A percentile compares a stretch with the other conserved stretches of the same genome.
Conservation (phyloP, 306 rosid species). For the Quercus wislizeni region DNA sequence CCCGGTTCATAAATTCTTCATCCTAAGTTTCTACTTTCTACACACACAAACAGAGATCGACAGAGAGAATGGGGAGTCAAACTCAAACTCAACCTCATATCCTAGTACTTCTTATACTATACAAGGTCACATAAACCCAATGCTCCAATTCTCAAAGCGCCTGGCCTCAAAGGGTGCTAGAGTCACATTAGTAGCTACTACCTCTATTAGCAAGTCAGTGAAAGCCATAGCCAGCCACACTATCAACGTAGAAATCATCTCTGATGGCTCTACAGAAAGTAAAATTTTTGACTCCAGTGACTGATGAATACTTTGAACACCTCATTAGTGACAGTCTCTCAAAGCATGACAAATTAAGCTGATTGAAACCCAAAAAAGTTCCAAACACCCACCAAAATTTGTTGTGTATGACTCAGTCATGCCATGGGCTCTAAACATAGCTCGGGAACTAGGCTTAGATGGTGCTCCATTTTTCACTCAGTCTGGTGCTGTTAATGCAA, state of each 20-base stretch:
- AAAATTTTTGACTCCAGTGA: neutral
- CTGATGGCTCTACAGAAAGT: conserved; percentile 22
- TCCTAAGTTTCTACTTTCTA: no score
- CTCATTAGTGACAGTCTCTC: neutral
- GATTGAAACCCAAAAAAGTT: neutral
- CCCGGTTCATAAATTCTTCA: no score
- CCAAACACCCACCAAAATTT: neutral
- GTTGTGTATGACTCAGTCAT: conserved; percentile 21
- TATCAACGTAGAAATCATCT: conserved; percentile 9
- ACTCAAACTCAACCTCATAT: neutral
- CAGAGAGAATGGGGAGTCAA: conserved; percentile 1
- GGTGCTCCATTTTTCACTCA: conserved; percentile 33
- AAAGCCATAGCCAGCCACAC: neutral
- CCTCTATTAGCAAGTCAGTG: neutral
- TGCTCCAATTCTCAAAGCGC: conserved; percentile 29
- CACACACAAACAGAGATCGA: no score
- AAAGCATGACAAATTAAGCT: neutral
- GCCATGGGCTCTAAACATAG: conserved; percentile 32
- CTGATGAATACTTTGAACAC: neutral
- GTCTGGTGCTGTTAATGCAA: conserved; percentile 7
- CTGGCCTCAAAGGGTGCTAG: conserved; percentile 17
- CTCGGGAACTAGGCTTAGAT: conserved; percentile 19
- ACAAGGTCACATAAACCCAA: conserved; percentile 35
- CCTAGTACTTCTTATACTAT: conserved; percentile 10
- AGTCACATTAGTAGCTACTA: conserved; percentile 21